These are phyloP conservation scores for Amauroascus verrucosus DNA, from an alignment of 2,329 filamentous ascomycete genomes.

Conservation along the genomic window DNA sequence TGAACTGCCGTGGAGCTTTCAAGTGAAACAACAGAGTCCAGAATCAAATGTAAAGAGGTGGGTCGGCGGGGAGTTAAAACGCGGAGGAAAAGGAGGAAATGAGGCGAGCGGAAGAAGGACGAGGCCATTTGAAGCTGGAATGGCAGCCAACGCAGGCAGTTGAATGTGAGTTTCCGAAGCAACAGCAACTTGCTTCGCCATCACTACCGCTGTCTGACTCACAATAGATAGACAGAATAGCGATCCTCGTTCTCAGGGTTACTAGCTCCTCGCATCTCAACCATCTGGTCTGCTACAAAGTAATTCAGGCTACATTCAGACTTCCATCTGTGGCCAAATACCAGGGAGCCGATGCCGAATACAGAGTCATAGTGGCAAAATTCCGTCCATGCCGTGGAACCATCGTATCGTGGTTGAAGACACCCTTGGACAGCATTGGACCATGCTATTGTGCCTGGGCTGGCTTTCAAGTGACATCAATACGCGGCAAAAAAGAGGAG, in stretches of 20 bases:
- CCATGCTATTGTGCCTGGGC: not conserved
- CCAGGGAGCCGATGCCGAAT: not conserved
- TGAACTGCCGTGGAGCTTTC: not conserved
- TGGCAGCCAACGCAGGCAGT: not conserved
- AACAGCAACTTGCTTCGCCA: not conserved
- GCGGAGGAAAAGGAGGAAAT: not conserved
- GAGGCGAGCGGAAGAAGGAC: not conserved
- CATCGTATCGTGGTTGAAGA: not conserved
- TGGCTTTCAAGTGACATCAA: not conserved
- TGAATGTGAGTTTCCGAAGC: slow-evolving; percentile 4
- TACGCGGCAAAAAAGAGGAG: not conserved
- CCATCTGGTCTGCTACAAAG: not conserved
- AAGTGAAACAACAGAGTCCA: not conserved
- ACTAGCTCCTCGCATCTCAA: not conserved
- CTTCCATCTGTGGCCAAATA: not conserved
- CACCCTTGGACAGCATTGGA: not conserved
- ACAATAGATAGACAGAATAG: too few species aligned
- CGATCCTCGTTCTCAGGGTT: too few species aligned
- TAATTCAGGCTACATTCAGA: not conserved
- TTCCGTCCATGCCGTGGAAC: slow-evolving; percentile 1
- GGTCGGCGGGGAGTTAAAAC: not conserved
- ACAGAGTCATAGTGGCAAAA: not conserved
- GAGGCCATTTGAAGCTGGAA: too few species aligned
- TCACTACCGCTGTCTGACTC: not conserved
- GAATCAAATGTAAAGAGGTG: not conserved